Percentiles rank a stretch among this genome's conserved stretches.
Evolutionary conservation across 371 early-diverging fungal genomes (phyloP).

Genomic region (Mortierella sp.): DNA sequence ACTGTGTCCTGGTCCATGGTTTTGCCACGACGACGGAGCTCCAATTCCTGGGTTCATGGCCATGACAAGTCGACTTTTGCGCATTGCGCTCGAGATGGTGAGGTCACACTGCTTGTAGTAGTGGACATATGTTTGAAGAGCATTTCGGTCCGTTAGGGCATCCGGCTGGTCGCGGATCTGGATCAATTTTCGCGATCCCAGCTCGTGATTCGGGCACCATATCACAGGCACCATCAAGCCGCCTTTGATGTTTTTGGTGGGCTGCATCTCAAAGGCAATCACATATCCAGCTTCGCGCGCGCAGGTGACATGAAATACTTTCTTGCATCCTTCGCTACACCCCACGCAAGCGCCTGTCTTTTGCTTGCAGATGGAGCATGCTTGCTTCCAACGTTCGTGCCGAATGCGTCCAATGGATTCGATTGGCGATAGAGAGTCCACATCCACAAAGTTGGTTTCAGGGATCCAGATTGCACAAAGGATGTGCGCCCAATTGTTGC

Average conservation of each 20-base stretch:
- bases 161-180: constrained; percentile 49
- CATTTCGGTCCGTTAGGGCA: constrained; percentile 35
- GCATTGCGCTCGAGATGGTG: constrained; percentile 50
- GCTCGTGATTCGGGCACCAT: constrained; percentile 62
- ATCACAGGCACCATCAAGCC: constrained; percentile 65
- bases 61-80: constrained; percentile 42
- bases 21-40: constrained; percentile 14
- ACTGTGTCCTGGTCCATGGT: constrained; percentile 4
- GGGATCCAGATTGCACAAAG: constrained; percentile 89
- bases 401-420: constrained; percentile 79
- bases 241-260: constrained; percentile 48
- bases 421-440: constrained; percentile 76
- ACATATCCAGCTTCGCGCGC: constrained; percentile 58
- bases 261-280: constrained; percentile 60
- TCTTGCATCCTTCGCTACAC: constrained; percentile 59
- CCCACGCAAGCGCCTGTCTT: constrained; percentile 59
- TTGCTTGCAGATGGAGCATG: constrained; percentile 61
- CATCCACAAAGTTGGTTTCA: constrained; percentile 76
- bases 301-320: constrained; percentile 66
- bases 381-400: constrained; percentile 67
- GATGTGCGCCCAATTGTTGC: constrained; percentile 94
- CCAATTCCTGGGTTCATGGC: constrained; percentile 44
- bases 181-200: constrained; percentile 40
- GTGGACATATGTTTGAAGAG: constrained; percentile 50
- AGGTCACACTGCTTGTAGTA: constrained; percentile 52